Evolutionary conservation across 2,329 filamentous ascomycete species (phyloP).

Genomic region (Beauveria brongniartii): DNA sequence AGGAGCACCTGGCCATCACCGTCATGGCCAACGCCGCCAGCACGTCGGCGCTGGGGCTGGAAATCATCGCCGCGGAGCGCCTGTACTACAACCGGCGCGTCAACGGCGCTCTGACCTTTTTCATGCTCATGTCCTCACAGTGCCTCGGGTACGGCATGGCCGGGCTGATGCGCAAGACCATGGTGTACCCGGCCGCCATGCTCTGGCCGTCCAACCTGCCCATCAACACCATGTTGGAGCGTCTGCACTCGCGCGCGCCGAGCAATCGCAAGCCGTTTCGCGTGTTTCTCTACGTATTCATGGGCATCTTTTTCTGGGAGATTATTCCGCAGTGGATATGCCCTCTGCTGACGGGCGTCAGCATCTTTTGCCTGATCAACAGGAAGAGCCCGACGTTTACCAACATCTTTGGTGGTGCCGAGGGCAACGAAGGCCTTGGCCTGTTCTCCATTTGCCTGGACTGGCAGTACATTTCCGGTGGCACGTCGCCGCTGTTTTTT

Average conservation of each 20-base stretch:
- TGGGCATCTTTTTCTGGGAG: slow-evolving; percentile 37
- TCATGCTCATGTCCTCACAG: slow-evolving; percentile 39
- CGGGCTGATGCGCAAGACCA: slow-evolving; percentile 35
- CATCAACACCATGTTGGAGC: slow-evolving; percentile 23
- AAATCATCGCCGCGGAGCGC: slow-evolving; percentile 36
- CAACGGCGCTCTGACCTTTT: slow-evolving; percentile 31
- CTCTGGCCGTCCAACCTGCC: slow-evolving; percentile 21
- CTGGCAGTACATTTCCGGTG: slow-evolving; percentile 34
- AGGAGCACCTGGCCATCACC: slow-evolving; percentile 26
- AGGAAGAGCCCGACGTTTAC: slow-evolving; percentile 35
- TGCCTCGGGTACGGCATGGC: slow-evolving; percentile 41
- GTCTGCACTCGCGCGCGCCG: slow-evolving; percentile 19
- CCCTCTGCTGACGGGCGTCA: slow-evolving; percentile 27
- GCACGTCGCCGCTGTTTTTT: slow-evolving; percentile 26
- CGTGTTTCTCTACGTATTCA: slow-evolving; percentile 32
- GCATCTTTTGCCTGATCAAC: slow-evolving; percentile 37
- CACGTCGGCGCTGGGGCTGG: slow-evolving; percentile 23
- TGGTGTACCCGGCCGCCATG: slow-evolving; percentile 41
- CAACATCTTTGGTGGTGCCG: slow-evolving; percentile 41
- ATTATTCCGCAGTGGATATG: slow-evolving; percentile 40
- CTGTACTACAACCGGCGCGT: slow-evolving; percentile 37
- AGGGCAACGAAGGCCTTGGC: slow-evolving; percentile 29
- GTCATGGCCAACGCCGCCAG: slow-evolving; percentile 37
- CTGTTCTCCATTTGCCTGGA: slow-evolving; percentile 30
- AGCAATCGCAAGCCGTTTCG: slow-evolving; percentile 31